These are phyloP conservation scores for Heliophila coronopifolia DNA, from an alignment of 441 rosid species.

Conservation along the genomic window DNA sequence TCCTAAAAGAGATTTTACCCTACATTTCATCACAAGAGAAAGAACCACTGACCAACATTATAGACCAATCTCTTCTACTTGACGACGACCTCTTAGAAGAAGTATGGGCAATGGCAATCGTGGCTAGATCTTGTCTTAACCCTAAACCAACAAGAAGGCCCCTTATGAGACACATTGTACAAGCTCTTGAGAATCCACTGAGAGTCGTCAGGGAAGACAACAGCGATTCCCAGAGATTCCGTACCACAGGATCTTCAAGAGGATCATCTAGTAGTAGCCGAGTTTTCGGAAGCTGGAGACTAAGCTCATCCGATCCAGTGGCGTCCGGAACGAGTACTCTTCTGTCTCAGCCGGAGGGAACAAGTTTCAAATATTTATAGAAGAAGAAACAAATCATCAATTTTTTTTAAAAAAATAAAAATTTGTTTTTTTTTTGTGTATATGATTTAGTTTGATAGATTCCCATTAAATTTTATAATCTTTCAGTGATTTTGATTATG, in stretches of 20 bases:
- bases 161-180: conserved; percentile 49
- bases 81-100: conserved; percentile 69
- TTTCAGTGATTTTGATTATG: too few relatives aligned
- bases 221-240: conserved; percentile 41
- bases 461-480: too few relatives aligned
- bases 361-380: too few relatives aligned
- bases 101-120: conserved; percentile 73
- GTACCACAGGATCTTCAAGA: conserved; percentile 45
- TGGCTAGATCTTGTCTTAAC: conserved; percentile 60
- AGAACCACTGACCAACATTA: conserved; percentile 47
- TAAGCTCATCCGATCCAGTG: conserved; percentile 38
- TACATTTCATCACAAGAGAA: conserved; percentile 43
- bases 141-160: conserved; percentile 57
- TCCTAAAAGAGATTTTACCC: conserved; percentile 38
- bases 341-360: conserved; percentile 27
- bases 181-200: conserved; percentile 63
- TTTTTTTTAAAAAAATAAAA: too few relatives aligned
- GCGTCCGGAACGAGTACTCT: conserved; percentile 31
- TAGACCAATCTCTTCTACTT: conserved; percentile 52
- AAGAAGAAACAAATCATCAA: too few relatives aligned
- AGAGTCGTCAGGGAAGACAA: conserved; percentile 57
- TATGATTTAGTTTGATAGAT: too few relatives aligned
- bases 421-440: too few relatives aligned
- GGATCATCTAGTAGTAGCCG: conserved; percentile 44
- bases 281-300: conserved; percentile 54